Evolutionary conservation across 108 stramenopile species (phyloP).

Genomic region (Cyclotella baltica): DNA sequence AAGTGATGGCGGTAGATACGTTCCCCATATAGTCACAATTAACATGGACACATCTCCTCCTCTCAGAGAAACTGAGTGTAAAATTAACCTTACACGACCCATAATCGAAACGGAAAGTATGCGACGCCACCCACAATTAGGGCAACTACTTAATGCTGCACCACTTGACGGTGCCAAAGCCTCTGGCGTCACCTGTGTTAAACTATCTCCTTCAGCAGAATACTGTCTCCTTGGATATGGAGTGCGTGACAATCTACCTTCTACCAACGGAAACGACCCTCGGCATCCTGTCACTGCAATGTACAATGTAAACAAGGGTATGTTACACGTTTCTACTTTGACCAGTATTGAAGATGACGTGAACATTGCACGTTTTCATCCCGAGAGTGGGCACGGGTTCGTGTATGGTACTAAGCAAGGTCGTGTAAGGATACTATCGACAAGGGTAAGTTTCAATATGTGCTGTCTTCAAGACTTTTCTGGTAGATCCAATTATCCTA

Average conservation of each 20-base stretch:
- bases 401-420: constrained; percentile 98
- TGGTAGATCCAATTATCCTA: neutral
- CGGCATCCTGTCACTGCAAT: constrained; percentile 84
- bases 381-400: constrained; percentile 94
- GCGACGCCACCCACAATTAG: constrained; percentile 68
- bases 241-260: constrained; percentile 72
- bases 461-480: no score
- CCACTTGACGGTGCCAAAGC: constrained; percentile 83
- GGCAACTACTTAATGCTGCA: constrained; percentile 79
- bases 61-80: constrained; percentile 17
- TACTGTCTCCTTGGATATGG: constrained; percentile 95
- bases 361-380: constrained; percentile 97
- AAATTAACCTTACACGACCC: constrained; percentile 27
- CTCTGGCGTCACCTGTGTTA: constrained; percentile 92
- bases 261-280: constrained; percentile 45
- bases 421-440: constrained; percentile 77
- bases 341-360: constrained; percentile 92
- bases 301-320: constrained; percentile 75
- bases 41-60: constrained; percentile 65
- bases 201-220: constrained; percentile 91
- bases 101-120: constrained; percentile 59
- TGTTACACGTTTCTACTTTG: constrained; percentile 82
- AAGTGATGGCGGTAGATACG: constrained; percentile 72
- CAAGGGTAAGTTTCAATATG: constrained; percentile 27
- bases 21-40: constrained; percentile 85